These are phyloP conservation scores for Ogataea methylovora DNA, from an alignment of 805 yeast genomes.

Conservation along the genomic window DNA sequence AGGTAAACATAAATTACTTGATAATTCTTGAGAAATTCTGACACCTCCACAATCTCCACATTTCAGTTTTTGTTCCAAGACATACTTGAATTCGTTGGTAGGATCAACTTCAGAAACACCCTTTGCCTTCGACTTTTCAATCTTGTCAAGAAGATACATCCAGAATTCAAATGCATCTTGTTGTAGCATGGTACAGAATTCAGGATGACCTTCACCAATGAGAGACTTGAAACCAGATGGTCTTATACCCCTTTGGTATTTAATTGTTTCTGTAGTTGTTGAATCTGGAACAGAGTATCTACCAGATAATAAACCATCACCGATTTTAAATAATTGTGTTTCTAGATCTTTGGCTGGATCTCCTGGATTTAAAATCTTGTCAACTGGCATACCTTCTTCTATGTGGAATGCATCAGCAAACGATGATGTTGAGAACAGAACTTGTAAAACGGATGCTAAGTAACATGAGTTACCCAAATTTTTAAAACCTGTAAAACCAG, in stretches of 20 bases:
- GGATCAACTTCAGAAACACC: slow-evolving; percentile 30
- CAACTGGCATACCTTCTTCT: slow-evolving; percentile 26
- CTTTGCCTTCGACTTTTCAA: slow-evolving; percentile 40
- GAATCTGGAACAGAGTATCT: slow-evolving; percentile 59
- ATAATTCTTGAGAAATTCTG: slow-evolving; percentile 43
- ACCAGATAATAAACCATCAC: slow-evolving; percentile 74
- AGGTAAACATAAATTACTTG: slow-evolving; percentile 60
- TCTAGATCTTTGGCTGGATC: slow-evolving; percentile 59
- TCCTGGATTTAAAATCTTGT: slow-evolving; percentile 21
- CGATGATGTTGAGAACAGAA: slow-evolving; percentile 42
- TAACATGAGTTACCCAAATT: slow-evolving; percentile 94
- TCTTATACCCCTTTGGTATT: slow-evolving; percentile 68
- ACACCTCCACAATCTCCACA: slow-evolving; percentile 55
- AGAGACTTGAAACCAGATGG: slow-evolving; percentile 72
- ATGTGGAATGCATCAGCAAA: slow-evolving; percentile 32
- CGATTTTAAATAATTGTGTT: slow-evolving; percentile 72
- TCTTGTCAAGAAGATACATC: slow-evolving; percentile 52
- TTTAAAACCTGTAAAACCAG: slow-evolving; percentile 73
- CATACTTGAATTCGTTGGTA: slow-evolving; percentile 54
- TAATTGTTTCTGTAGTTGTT: slow-evolving; percentile 28
- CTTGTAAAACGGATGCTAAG: slow-evolving; percentile 72
- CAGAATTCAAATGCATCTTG: slow-evolving; percentile 95
- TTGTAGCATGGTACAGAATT: slow-evolving; percentile 80
- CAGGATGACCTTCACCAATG: slow-evolving; percentile 72
- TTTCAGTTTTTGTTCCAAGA: slow-evolving; percentile 54